Percentiles rank a stretch among this genome's conserved stretches.
These are phyloP conservation scores for Cladosporium sp. DNA, from an alignment of 2,329 filamentous ascomycete genomes.

Conservation along the genomic window DNA sequence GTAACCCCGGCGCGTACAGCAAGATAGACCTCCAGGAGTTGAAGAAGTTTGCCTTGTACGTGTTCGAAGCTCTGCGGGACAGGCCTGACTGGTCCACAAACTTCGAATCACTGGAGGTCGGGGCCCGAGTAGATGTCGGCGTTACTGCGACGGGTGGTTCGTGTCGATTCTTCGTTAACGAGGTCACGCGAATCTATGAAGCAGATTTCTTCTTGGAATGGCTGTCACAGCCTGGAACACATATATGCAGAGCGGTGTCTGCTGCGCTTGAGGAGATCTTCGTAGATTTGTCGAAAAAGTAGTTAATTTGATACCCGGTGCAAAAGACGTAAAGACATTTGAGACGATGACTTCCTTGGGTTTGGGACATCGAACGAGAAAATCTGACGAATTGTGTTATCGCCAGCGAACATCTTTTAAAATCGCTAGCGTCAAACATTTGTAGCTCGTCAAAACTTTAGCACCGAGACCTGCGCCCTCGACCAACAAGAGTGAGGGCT, in stretches of 20 bases:
- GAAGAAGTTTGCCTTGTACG: not conserved
- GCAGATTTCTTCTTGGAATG: conserved; percentile 3
- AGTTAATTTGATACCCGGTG: too few species aligned
- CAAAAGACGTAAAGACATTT: too few species aligned
- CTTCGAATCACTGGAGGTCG: not conserved
- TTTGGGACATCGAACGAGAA: too few species aligned
- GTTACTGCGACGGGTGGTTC: not conserved
- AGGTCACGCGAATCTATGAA: conserved; percentile 2
- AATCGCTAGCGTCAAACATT: too few species aligned
- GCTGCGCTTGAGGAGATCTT: not conserved
- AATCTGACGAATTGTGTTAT: too few species aligned
- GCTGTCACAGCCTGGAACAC: conserved; percentile 3
- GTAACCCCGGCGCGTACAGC: not conserved
- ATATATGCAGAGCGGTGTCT: not conserved
- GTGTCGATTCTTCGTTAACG: not conserved
- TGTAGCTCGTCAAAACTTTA: too few species aligned
- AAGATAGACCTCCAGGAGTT: not conserved
- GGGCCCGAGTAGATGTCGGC: not conserved
- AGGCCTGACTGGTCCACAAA: not conserved
- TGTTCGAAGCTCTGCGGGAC: not conserved
- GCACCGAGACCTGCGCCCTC: too few species aligned
- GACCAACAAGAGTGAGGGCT: too few species aligned
- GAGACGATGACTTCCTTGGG: too few species aligned
- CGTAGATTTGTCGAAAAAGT: too few species aligned
- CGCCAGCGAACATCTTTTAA: too few species aligned